Base-by-base conservation (phyloP, 2,329 filamentous ascomycete species). In the Fusarium penzigii region DNA sequence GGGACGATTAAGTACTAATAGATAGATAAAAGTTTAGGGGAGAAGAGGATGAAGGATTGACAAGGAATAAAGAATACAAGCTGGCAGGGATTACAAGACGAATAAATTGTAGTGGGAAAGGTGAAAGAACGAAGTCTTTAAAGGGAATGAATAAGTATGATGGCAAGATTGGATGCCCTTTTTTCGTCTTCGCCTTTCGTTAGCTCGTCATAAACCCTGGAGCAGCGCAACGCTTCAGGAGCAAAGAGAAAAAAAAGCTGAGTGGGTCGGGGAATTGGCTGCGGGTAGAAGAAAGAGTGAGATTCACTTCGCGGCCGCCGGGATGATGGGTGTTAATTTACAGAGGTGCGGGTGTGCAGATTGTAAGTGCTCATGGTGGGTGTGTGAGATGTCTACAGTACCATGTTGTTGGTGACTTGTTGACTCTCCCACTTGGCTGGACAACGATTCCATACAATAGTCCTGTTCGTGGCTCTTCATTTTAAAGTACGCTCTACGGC, bases 31-130 rank as follows among this genome's bases (percentile, higher is more conserved):
- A 48, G 25, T 46, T 29, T 52, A 63, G 49, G 52, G 53, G 61
- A 52, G 32, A 36, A 50, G 44, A 32, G 55, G 53, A 49, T 43
- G 49, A 66, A 63, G 56, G 59, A 64, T 59, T 46, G 62, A 64
- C 63, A 29, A 47, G 44, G 50, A 48, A 51, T 44, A 43, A 48
- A 49, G 49, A 39, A 48, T 55, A 42, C 46, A 43, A 57, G 39
- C 4, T 25, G 43, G 29, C 34, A 42, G 42, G 16, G 47, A 51
- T 44, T 42, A 42, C 47, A 45, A 29, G 34, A 46, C 50, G 42
- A 38, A 34, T 40, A 29, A 29, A 43, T 32, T 44, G 48, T 49
- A 40, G 38, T 39, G 13, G 44, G 38, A 41, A 42, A 38, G 42
- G 39, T 41, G n/a, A 42, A 25, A 25, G 20, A 25, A 25, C 4